phyloP scores from a whole-genome alignment of 306 rosid genomes.

The Trifolium repens region DNA sequence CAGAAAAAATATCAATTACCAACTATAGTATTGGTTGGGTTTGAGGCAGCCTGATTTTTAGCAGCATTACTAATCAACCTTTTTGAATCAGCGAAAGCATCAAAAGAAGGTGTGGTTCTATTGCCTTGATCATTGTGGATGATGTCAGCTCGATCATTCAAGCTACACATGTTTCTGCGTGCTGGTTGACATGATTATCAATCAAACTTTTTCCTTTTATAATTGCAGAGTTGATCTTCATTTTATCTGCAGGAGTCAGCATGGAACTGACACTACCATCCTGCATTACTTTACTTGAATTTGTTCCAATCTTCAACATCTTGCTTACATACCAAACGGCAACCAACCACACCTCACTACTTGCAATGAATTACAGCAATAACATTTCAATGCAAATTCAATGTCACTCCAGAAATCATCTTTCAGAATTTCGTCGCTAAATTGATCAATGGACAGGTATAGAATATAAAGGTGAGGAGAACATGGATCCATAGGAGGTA shows the following conservation, averaged over 20 bases:
- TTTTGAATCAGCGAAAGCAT: neutral
- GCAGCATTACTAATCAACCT: neutral
- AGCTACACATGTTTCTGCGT: neutral
- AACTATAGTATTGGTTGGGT: neutral
- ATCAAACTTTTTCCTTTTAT: neutral
- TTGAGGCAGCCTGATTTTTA: neutral
- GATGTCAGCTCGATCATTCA: neutral
- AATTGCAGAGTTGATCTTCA: neutral
- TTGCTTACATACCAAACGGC: constrained; percentile 22
- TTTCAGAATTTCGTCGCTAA: neutral
- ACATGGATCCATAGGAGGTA: constrained; percentile 19
- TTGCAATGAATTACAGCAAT: constrained; percentile 6
- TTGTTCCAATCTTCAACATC: constrained; percentile 31
- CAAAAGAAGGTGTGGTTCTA: neutral
- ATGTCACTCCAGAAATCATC: neutral
- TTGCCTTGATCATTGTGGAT: constrained; percentile 5
- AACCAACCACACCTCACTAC: constrained; percentile 25
- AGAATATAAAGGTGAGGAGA: constrained; percentile 36
- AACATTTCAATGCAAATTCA: constrained; percentile 24
- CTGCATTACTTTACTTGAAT: neutral
- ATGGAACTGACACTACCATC: neutral
- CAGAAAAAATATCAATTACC: neutral
- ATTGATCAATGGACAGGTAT: neutral
- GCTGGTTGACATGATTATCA: neutral
- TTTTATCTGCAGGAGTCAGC: neutral